These are phyloP conservation scores for Dothidotthia symphoricarpi DNA, from an alignment of 2,329 filamentous ascomycete species.

Conservation along the genomic window DNA sequence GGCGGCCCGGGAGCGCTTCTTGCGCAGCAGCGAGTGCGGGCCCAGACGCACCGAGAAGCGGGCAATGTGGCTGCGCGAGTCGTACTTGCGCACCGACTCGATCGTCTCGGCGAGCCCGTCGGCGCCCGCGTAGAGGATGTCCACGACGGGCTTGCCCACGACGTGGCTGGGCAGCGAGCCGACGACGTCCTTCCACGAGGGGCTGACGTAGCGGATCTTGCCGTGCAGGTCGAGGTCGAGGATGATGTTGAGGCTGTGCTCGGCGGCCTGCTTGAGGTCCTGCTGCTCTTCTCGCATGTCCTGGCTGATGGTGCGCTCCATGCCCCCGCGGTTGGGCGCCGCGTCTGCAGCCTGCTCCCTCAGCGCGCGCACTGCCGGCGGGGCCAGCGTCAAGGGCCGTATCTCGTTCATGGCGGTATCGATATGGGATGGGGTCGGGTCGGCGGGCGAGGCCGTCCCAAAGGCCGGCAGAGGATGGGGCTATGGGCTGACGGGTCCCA, in stretches of 20 bases:
- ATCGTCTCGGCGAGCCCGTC: constrained; percentile 78
- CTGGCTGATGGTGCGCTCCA: constrained; percentile 70
- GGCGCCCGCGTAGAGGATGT: constrained; percentile 78
- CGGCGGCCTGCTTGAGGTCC: constrained; percentile 90
- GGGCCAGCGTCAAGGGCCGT: constrained; percentile 37
- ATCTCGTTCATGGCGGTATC: constrained; percentile 30
- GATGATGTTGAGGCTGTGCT: constrained; percentile 95
- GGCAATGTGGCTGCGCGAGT: constrained; percentile 82
- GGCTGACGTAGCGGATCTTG: constrained; percentile 91
- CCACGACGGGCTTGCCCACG: constrained; percentile 72
- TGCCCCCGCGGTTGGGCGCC: constrained; percentile 36
- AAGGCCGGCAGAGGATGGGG: constrained; percentile 27
- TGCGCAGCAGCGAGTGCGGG: constrained; percentile 35
- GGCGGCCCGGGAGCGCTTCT: constrained; percentile 27
- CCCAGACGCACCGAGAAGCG: constrained; percentile 41
- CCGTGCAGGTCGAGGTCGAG: constrained; percentile 90
- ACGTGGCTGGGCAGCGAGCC: constrained; percentile 73
- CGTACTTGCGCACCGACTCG: constrained; percentile 81
- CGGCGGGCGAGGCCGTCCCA: constrained; percentile 20
- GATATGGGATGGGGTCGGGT: constrained; percentile 7
- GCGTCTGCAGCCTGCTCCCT: constrained; percentile 40
- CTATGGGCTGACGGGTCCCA: constrained; percentile 31
- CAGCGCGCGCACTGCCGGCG: constrained; percentile 47
- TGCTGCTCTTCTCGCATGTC: constrained; percentile 91
- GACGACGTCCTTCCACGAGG: constrained; percentile 91